Evolutionary conservation across 768 basidiomycete genomes (phyloP), one percentile per base, ranked within the genome.

Genomic region (Cyclocybe cylindracea): DNA sequence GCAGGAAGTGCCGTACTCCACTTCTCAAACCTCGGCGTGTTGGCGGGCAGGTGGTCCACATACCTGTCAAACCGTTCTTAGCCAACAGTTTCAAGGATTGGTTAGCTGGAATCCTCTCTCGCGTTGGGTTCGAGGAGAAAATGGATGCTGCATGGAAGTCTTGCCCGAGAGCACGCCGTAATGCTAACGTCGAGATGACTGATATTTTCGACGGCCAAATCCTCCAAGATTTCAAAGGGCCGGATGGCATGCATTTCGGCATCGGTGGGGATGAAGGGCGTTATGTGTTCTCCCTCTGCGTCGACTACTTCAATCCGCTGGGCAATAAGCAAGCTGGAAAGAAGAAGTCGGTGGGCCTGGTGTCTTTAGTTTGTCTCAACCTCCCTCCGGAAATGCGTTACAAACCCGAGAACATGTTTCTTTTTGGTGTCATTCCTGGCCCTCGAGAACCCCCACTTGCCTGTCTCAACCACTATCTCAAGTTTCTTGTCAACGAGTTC

Each of bases 271-370:
- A 38, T 13, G 35, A 44, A 14, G 43, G 41, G 10, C 53, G 31
- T 13, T 45, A 44, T 39, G 43, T 44, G 5, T 54, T 54, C 37
- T 31, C 41, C 2, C 29, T 54, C 11, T 49, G 7, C 11, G 14
- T 52, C 16, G 51, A 52, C 29, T 52, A 38, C n/a, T 52, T 52
- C 29, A 52, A 52, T 24, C 44, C 51, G 14, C 33, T 24, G 31
- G 14, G n/a, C 29, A 51, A 51, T 34, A 44, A 45, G 29, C 14
- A 6, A 2, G 32, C 16, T n/a, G n/a, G n/a, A n/a, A n/a, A n/a
- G n/a, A n/a, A n/a, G n/a, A n/a, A n/a, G n/a, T n/a, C n/a, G n/a
- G n/a, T n/a, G n/a, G n/a, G n/a, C n/a, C n/a, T n/a, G n/a, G n/a
- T n/a, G n/a, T n/a, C n/a, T n/a, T n/a, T n/a, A n/a, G n/a, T n/a